A percentile compares a stretch with the other conserved stretches of the same genome.
phyloP scores from a whole-genome alignment of 768 basidiomycete genomes.

The Strobilomyces echinocephalus region DNA sequence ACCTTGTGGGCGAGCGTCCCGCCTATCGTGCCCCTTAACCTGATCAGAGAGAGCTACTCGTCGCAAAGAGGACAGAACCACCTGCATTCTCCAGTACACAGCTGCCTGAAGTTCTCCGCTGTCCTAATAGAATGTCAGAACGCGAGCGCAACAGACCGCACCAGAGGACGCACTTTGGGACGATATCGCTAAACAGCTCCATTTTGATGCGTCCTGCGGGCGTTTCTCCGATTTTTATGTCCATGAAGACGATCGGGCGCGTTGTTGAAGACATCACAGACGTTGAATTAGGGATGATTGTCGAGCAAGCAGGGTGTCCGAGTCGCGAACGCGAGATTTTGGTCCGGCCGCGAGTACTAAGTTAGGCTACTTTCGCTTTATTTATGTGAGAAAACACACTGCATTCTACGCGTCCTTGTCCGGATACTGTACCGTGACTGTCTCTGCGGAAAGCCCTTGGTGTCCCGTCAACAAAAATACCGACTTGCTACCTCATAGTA shows the following conservation, averaged over 20 bases:
- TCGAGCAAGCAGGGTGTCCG: not conserved
- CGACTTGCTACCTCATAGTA: too few species aligned
- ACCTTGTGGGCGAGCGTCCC: constrained; percentile 79
- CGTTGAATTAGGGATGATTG: not conserved
- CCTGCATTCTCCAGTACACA: constrained; percentile 97
- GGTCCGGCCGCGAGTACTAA: too few species aligned
- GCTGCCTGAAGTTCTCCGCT: constrained; percentile 95
- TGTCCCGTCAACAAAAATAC: too few species aligned
- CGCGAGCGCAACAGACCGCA: not conserved
- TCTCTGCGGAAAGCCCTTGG: too few species aligned
- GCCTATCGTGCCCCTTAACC: constrained; percentile 17
- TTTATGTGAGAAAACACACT: too few species aligned
- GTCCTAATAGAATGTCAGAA: constrained; percentile 50
- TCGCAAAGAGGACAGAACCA: constrained; percentile 31
- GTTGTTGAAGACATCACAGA: constrained; percentile 41
- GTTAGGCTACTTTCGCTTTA: too few species aligned
- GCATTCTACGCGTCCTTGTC: too few species aligned
- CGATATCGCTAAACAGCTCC: constrained; percentile 94
- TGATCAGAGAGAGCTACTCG: constrained; percentile 5
- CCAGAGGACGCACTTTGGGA: constrained; percentile 68
- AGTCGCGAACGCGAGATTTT: not conserved
- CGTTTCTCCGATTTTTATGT: constrained; percentile 93
- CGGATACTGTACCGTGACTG: too few species aligned
- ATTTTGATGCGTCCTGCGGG: constrained; percentile 94
- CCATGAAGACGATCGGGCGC: constrained; percentile 95